phyloP scores from a whole-genome alignment of 140 eudicot species.

The Anethum foeniculum region DNA sequence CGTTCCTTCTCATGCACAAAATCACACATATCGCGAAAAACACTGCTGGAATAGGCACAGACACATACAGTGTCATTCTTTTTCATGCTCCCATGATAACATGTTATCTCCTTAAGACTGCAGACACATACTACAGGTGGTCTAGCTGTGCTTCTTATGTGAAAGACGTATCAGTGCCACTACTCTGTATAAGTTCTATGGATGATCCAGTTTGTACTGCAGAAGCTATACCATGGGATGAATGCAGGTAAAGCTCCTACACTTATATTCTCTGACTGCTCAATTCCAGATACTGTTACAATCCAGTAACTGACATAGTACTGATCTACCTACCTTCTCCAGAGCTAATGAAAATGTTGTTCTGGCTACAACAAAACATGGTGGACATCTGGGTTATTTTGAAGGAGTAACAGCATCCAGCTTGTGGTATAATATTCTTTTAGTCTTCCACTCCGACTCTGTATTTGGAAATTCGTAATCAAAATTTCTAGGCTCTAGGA shows the following conservation, averaged over 20 bases:
- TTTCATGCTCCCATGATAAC: constrained; percentile 8
- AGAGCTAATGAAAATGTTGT: constrained; percentile 80
- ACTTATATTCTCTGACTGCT: background rate
- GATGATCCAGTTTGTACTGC: constrained; percentile 91
- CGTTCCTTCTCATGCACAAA: background rate
- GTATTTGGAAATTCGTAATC: background rate
- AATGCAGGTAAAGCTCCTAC: constrained; percentile 59
- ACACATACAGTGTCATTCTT: background rate
- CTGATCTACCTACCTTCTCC: constrained; percentile 18
- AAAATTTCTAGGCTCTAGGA: background rate
- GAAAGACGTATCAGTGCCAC: constrained; percentile 62
- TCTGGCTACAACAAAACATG: constrained; percentile 74
- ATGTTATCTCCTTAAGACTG: constrained; percentile 55
- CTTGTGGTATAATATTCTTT: constrained; percentile 42
- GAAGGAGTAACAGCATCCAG: constrained; percentile 82
- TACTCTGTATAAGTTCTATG: constrained; percentile 79
- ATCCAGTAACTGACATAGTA: background rate
- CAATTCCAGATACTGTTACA: background rate
- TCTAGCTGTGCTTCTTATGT: constrained; percentile 68
- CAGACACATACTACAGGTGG: constrained; percentile 84
- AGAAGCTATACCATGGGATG: constrained; percentile 98
- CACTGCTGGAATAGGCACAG: background rate
- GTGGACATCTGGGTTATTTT: constrained; percentile 92
- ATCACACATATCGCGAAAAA: background rate
- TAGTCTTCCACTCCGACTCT: background rate